phyloP scores from a whole-genome alignment of 352 stramenopile species.

The Phytophthora chlamydospora region DNA sequence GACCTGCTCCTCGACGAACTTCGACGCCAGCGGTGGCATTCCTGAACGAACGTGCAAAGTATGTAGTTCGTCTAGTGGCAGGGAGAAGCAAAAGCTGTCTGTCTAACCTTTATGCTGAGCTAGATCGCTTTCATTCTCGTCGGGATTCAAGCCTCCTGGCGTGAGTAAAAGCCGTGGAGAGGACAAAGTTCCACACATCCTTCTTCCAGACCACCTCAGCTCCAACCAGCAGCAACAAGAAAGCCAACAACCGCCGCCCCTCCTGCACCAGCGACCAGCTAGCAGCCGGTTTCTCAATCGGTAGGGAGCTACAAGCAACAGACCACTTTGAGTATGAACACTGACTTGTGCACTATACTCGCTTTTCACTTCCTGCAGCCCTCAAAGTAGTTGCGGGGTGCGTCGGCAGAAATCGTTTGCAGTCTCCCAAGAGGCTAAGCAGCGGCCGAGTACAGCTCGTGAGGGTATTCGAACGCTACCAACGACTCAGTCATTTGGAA shows the following conservation, averaged over 20 bases:
- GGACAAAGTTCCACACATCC: slow-evolving; percentile 3
- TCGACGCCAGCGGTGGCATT: slow-evolving; percentile 38
- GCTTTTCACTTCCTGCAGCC: slow-evolving; percentile 24
- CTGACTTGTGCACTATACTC: not conserved
- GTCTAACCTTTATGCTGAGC: not conserved
- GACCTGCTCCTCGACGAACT: slow-evolving; percentile 36
- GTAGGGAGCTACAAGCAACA: not conserved
- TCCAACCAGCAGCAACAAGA: slow-evolving; percentile 14
- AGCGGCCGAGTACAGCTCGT: slow-evolving; percentile 56
- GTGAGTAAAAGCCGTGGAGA: slow-evolving; percentile 1
- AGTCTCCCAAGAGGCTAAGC: slow-evolving; percentile 29
- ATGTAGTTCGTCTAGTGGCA: not conserved
- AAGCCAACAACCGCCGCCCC: slow-evolving; percentile 10
- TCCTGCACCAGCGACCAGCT: slow-evolving; percentile 25
- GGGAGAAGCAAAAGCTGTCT: not conserved
- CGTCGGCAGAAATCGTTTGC: slow-evolving; percentile 26
- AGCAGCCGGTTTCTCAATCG: slow-evolving; percentile 29
- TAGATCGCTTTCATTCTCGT: slow-evolving; percentile 41
- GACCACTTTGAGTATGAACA: not conserved
- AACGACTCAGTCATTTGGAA: slow-evolving; percentile 9
- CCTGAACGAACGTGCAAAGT: slow-evolving; percentile 51
- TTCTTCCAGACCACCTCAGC: slow-evolving; percentile 1
- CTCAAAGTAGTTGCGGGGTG: slow-evolving; percentile 58
- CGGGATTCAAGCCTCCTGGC: slow-evolving; percentile 26
- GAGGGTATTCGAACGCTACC: slow-evolving; percentile 37